phyloP scores from a whole-genome alignment of 805 yeast species.

The Brettanomyces bruxellensis region DNA sequence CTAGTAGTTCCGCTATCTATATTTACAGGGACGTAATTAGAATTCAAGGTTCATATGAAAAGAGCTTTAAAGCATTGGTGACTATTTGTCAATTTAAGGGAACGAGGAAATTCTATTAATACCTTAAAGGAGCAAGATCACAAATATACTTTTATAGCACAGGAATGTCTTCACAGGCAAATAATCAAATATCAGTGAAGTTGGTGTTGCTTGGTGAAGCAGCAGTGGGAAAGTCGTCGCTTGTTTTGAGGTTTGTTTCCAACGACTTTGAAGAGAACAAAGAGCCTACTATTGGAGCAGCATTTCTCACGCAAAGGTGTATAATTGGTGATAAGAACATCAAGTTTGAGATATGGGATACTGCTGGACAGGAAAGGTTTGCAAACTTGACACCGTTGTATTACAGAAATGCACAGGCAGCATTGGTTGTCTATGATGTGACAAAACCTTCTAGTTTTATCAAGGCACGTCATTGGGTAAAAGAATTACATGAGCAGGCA shows the following conservation, averaged over 20 bases:
- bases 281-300: conserved; percentile 98
- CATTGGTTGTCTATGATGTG: conserved; percentile 89
- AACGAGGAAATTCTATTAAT: no score
- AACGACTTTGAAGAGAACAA: conserved; percentile 96
- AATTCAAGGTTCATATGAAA: background rate
- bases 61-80: background rate
- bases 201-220: conserved; percentile 93
- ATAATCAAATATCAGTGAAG: conserved; percentile 61
- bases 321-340: conserved; percentile 78
- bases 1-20: no score
- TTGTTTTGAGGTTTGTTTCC: conserved; percentile 85
- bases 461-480: conserved; percentile 97
- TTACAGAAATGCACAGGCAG: conserved; percentile 95
- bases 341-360: conserved; percentile 87
- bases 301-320: conserved; percentile 90
- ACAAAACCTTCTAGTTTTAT: conserved; percentile 92
- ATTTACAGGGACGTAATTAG: background rate
- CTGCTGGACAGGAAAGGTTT: conserved; percentile 84
- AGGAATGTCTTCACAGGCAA: conserved; percentile 13
- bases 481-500: conserved; percentile 92
- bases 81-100: no score
- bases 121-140: no score
- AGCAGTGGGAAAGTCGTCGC: conserved; percentile 93
- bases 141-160: background rate
- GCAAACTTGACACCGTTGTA: conserved; percentile 96